A percentile compares a stretch with the other conserved stretches of the same genome.
phyloP scores from a whole-genome alignment of 2,329 filamentous ascomycete species.

The Epichloe sibirici region DNA sequence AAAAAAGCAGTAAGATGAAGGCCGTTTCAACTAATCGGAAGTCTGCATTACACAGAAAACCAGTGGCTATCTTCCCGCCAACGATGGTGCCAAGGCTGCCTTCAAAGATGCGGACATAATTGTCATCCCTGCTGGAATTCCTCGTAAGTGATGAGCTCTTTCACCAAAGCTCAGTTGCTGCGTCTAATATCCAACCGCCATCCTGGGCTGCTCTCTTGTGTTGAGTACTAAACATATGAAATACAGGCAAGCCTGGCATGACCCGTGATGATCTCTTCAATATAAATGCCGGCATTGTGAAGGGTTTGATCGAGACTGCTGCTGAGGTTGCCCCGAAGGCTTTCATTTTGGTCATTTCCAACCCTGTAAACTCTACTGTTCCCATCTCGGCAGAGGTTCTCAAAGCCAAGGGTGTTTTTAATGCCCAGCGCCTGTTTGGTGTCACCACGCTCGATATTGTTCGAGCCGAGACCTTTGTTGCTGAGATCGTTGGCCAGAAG shows the following conservation, averaged over 20 bases:
- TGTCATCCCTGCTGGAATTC: conserved; percentile 95
- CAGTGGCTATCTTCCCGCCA: conserved; percentile 74
- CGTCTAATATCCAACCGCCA: background rate
- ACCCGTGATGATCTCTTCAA: conserved; percentile 99
- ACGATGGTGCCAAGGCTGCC: conserved; percentile 74
- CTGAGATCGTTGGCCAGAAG: conserved; percentile 69
- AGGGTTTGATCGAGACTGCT: conserved; percentile 78
- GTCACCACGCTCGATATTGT: conserved; percentile 98
- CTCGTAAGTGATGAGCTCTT: conserved; percentile 51
- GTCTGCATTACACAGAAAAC: conserved; percentile 50
- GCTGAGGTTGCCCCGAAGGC: conserved; percentile 86
- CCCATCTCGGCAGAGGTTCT: conserved; percentile 95
- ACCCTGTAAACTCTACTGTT: conserved; percentile 98
- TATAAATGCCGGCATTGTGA: conserved; percentile 97
- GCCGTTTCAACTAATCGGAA: conserved; percentile 1
- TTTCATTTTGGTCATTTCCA: conserved; percentile 93
- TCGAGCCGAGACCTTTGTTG: conserved; percentile 92
- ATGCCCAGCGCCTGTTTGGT: conserved; percentile 92
- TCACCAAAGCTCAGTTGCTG: background rate
- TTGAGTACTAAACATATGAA: background rate
- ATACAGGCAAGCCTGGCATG: conserved; percentile 92
- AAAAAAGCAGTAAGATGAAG: background rate
- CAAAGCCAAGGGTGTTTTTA: conserved; percentile 85
- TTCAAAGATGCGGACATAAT: conserved; percentile 92
- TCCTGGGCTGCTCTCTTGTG: background rate